phyloP scores from a whole-genome alignment of 345 rosid genomes.

The Euphorbia tirucalli region DNA sequence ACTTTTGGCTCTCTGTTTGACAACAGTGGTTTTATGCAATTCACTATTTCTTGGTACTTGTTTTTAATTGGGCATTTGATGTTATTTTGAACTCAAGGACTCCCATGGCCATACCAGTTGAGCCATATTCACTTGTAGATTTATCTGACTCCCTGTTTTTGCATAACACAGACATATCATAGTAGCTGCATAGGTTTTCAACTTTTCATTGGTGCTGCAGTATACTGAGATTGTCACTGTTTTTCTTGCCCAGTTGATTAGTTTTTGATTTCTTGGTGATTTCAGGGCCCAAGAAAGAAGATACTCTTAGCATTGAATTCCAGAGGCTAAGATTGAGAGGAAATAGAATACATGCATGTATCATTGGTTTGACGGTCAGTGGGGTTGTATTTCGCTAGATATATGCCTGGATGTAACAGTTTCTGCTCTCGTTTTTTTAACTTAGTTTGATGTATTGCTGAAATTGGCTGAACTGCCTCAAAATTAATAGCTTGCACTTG shows the following conservation, averaged over 20 bases:
- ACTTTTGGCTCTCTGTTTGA: too few relatives aligned
- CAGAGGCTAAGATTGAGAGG: constrained; percentile 38
- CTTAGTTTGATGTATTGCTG: constrained; percentile 1
- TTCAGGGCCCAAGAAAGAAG: constrained; percentile 98
- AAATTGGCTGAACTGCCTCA: constrained; percentile 24
- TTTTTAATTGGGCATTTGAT: too few relatives aligned
- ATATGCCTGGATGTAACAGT: constrained; percentile 23
- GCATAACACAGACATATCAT: not conserved
- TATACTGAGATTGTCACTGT: not conserved
- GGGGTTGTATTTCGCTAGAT: constrained; percentile 25
- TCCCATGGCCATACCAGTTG: too few relatives aligned
- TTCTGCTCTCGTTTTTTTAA: not conserved
- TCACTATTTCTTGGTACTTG: not conserved
- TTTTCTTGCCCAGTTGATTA: constrained; percentile 2
- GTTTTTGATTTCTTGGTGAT: constrained; percentile 23
- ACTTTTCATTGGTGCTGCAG: not conserved
- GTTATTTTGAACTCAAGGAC: too few relatives aligned
- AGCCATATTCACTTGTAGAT: too few relatives aligned
- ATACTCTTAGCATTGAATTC: constrained; percentile 81
- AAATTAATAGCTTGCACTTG: constrained; percentile 11
- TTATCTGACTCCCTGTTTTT: too few relatives aligned
- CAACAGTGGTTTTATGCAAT: too few relatives aligned
- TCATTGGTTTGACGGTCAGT: constrained; percentile 13
- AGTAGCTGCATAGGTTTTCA: not conserved
- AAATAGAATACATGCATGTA: constrained; percentile 18